Evolutionary conservation across 2,329 filamentous ascomycete species (phyloP).

Genomic region (Akanthomyces dipterigenus): DNA sequence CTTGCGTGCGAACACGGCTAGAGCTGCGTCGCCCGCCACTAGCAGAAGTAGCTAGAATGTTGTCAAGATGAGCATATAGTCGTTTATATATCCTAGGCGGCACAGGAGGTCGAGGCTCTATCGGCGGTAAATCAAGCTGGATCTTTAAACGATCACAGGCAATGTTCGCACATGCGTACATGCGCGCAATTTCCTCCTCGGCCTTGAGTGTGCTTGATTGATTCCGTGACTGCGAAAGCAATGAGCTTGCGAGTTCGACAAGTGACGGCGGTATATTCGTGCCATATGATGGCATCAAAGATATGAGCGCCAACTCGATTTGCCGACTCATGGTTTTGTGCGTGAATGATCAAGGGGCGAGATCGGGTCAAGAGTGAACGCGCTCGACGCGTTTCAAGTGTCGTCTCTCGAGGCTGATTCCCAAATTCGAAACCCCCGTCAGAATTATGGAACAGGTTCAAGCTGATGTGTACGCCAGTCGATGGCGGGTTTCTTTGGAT

Average conservation of each 20-base stretch:
- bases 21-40: constrained; percentile 25
- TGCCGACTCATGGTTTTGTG: constrained; percentile 60
- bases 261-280: constrained; percentile 62
- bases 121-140: constrained; percentile 66
- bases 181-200: constrained; percentile 81
- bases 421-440: neutral
- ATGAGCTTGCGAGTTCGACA: constrained; percentile 61
- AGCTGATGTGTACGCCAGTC: neutral
- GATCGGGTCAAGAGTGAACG: neutral
- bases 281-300: constrained; percentile 66
- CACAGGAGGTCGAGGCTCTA: constrained; percentile 69
- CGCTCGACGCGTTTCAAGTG: neutral
- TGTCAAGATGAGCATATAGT: constrained; percentile 73
- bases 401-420: neutral
- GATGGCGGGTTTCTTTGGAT: neutral
- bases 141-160: constrained; percentile 83
- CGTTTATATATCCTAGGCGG: constrained; percentile 77
- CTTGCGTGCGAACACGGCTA: constrained; percentile 26
- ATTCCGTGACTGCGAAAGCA: constrained; percentile 74
- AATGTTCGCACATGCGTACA: constrained; percentile 79
- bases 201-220: constrained; percentile 71
- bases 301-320: constrained; percentile 66
- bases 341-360: neutral
- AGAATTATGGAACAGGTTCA: neutral
- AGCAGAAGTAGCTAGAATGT: constrained; percentile 49